A percentile compares a stretch with the other conserved stretches of the same genome.
These are phyloP conservation scores for Prunella vulgaris DNA, from an alignment of 257 asterid genomes.

Conservation along the genomic window DNA sequence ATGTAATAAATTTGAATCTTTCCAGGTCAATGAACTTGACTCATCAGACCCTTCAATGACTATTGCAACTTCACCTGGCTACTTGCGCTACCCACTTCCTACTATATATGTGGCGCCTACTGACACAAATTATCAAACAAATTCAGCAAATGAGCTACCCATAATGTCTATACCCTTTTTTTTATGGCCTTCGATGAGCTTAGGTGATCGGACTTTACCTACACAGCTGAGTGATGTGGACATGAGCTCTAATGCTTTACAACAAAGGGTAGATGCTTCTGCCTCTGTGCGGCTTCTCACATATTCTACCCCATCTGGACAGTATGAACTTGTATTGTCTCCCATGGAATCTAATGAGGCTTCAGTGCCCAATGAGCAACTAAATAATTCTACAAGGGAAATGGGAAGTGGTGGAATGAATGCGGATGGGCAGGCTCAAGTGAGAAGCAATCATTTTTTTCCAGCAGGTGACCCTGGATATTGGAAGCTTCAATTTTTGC, in stretches of 20 bases:
- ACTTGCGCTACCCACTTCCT: constrained; percentile 90
- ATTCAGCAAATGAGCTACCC: constrained; percentile 62
- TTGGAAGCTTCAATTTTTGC: constrained; percentile 94
- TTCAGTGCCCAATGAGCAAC: constrained; percentile 50
- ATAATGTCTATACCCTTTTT: constrained; percentile 67
- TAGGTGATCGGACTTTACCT: constrained; percentile 47
- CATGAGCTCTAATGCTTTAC: constrained; percentile 37
- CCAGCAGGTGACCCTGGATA: constrained; percentile 80
- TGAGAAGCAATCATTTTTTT: constrained; percentile 61
- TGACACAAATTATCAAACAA: constrained; percentile 55
- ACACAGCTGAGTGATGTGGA: constrained; percentile 48
- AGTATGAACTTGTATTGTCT: constrained; percentile 81
- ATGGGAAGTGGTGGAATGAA: constrained; percentile 51
- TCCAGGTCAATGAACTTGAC: constrained; percentile 82
- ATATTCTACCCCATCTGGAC: constrained; percentile 91
- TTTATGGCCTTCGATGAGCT: constrained; percentile 69
- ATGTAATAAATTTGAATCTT: constrained; percentile 13
- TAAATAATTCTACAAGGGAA: constrained; percentile 49
- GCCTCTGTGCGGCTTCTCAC: constrained; percentile 77
- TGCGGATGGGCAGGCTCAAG: constrained; percentile 58
- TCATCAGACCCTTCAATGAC: constrained; percentile 92
- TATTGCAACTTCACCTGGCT: constrained; percentile 82
- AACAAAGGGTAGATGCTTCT: constrained; percentile 60
- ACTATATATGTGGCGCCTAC: constrained; percentile 82
- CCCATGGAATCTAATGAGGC: constrained; percentile 49